Base-by-base conservation (phyloP, 192 early-diverging fungal genomes). In the Fimicolochytrium jonesii region DNA sequence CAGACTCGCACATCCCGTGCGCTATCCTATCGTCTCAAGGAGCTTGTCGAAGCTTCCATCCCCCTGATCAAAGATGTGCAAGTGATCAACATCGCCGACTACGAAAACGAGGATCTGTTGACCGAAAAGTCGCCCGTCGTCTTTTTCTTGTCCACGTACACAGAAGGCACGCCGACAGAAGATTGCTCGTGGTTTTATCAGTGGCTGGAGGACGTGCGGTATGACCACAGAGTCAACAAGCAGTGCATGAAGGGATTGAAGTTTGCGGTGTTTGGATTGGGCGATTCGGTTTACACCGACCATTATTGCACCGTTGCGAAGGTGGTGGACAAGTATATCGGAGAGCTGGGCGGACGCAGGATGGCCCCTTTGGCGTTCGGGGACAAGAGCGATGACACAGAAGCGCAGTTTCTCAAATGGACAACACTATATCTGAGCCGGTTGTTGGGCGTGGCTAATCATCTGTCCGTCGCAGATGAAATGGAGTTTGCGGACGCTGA, bases 201-300 rank as follows among this genome's bases (percentile, higher is more conserved):
- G 37, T 85, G 82, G 86, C 70, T 85, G 30, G 73, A 77, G 32
- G 86, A 87, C 46, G 59, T 69, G 28, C 69, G 77, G 29, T 86
- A 77, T 52, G 86, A 87, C 54, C 80, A 78, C 63, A 73, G 88
- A 52, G 80, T 88, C 3, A 77, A 80, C 49, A 72, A 75, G 31
- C 64, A 64, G 1, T 68, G 74, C 4, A 59, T 89, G 48, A 58
- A 64, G 31, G 76, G 77, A 32, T 56, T 88, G 10, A 71, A 78
- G 4, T 88, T 76, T 73, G 78, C 85, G 0, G 82, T 89, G 20
- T 89, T 83, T 73, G 88, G 88, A 33, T 65, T 89, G 33, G 88
- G 88, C 15, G 83, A 87, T 59, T 85, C 85, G 5, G 85, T 75
- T 11, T 89, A 88, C 61, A 75, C 71, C 11, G 83, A 85, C 3